Conservation (phyloP, 163 green algal genomes). For the Smithsoniella earleae region DNA sequence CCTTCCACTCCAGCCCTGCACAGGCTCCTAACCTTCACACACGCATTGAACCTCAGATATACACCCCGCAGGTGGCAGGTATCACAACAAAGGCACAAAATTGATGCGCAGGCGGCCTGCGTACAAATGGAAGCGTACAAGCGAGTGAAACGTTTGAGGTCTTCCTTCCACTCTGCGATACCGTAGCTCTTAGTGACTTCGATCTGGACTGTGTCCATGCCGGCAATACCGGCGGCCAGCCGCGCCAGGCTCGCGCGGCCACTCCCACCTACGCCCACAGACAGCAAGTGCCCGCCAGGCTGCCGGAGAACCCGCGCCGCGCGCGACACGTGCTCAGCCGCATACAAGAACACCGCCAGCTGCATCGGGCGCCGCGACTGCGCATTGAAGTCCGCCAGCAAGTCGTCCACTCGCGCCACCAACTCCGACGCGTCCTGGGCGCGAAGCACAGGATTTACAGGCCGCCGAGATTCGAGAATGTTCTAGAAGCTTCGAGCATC, state of each 20-base stretch:
- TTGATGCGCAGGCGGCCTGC: no score
- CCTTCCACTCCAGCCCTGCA: conserved; percentile 44
- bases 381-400: conserved; percentile 69
- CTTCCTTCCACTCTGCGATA: conserved; percentile 53
- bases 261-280: conserved; percentile 61
- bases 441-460: no score
- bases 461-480: no score
- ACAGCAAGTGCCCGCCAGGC: conserved; percentile 61
- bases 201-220: conserved; percentile 50
- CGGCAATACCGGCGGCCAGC: conserved; percentile 60
- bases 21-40: no score
- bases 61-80: no score
- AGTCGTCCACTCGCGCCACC: conserved; percentile 56
- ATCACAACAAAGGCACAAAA: no score
- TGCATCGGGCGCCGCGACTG: conserved; percentile 69
- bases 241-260: conserved; percentile 56
- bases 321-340: conserved; percentile 60
- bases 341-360: conserved; percentile 72
- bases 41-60: no score
- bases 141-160: conserved; percentile 54
- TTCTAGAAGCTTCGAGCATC: no score
- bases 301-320: conserved; percentile 42
- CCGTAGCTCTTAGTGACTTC: conserved; percentile 50
- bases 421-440: conserved; percentile 36
- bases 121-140: background rate